Conservation (phyloP, 139 green algal genomes). For the Nannochloris sp. region DNA sequence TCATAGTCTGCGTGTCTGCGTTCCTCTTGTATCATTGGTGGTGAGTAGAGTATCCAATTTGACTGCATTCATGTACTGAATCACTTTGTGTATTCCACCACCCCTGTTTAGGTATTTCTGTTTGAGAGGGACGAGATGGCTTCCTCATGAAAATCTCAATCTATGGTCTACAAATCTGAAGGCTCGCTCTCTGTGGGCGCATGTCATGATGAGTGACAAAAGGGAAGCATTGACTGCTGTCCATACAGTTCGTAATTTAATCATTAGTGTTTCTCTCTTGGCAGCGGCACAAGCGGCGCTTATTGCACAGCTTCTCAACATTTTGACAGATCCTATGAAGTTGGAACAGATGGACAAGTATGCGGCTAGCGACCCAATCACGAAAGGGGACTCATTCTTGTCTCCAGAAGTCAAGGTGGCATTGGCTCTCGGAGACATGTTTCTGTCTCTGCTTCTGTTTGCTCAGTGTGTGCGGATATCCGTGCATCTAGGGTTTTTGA, state of each 20-base stretch:
- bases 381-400: neutral
- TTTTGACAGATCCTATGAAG: conserved; percentile 1
- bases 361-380: conserved; percentile 2
- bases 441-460: conserved; percentile 13
- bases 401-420: conserved; percentile 1
- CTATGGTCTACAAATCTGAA: conserved; percentile 7
- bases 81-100: too few species aligned
- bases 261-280: conserved; percentile 11
- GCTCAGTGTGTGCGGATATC: conserved; percentile 11
- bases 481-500: conserved; percentile 13
- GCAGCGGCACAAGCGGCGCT: conserved; percentile 1
- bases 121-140: neutral
- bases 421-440: conserved; percentile 5
- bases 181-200: conserved; percentile 2
- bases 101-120: neutral
- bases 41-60: neutral
- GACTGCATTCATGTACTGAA: too few species aligned
- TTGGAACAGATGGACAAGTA: neutral
- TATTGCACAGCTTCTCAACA: conserved; percentile 6
- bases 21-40: neutral
- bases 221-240: conserved; percentile 7
- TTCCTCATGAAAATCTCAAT: neutral
- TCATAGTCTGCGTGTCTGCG: neutral
- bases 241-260: conserved; percentile 12
- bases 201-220: conserved; percentile 5